Evolutionary conservation across 371 early-diverging fungal genomes (phyloP).

Genomic region (Rhizopus delemar): DNA sequence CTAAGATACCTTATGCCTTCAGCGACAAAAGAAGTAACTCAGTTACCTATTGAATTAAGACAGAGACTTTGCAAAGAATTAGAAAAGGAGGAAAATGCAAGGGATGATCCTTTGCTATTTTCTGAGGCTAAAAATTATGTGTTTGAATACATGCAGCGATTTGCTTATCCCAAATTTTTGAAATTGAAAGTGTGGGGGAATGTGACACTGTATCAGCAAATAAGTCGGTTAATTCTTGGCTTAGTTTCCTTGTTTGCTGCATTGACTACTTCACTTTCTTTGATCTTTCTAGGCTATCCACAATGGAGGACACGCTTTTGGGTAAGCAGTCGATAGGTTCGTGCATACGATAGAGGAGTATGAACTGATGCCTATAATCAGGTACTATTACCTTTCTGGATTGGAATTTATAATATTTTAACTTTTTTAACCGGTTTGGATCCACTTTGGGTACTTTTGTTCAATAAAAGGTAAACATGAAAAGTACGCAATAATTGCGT

Average conservation of each 20-base stretch:
- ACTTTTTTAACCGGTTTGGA: constrained; percentile 46
- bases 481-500: not conserved
- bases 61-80: constrained; percentile 32
- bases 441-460: constrained; percentile 50
- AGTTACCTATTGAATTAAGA: constrained; percentile 41
- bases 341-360: not conserved
- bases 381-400: constrained; percentile 46
- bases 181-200: constrained; percentile 63
- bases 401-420: constrained; percentile 42
- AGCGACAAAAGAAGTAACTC: constrained; percentile 53
- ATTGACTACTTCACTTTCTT: constrained; percentile 50
- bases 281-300: constrained; percentile 60
- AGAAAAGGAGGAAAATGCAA: constrained; percentile 36
- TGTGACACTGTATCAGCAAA: constrained; percentile 54
- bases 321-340: constrained; percentile 33
- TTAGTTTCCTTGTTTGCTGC: constrained; percentile 56
- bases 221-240: constrained; percentile 55
- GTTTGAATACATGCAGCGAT: constrained; percentile 59
- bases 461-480: constrained; percentile 43
- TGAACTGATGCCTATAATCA: constrained; percentile 1
- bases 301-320: constrained; percentile 54
- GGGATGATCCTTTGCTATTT: constrained; percentile 60
- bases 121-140: constrained; percentile 59
- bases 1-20: constrained; percentile 56
- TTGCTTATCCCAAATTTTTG: constrained; percentile 64